These are phyloP conservation scores for Chaetoceros muelleri DNA, from an alignment of 108 stramenopile species.

Conservation along the genomic window DNA sequence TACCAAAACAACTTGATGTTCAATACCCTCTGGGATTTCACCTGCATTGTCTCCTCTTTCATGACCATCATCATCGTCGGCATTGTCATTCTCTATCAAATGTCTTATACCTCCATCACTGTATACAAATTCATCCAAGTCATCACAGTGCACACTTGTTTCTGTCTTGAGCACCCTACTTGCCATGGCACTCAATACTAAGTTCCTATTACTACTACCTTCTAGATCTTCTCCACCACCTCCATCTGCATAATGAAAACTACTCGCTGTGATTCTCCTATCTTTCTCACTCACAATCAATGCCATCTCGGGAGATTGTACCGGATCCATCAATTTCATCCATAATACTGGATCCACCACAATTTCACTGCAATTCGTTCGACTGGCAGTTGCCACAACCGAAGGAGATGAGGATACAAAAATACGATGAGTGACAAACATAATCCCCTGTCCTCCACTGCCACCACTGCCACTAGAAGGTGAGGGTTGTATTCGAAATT, in stretches of 20 bases:
- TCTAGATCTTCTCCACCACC: neutral
- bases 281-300: neutral
- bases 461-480: conserved; percentile 4
- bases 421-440: conserved; percentile 49
- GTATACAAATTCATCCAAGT: conserved; percentile 64
- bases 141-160: conserved; percentile 55
- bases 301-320: conserved; percentile 11
- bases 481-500: conserved; percentile 31
- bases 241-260: conserved; percentile 36
- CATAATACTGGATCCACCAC: conserved; percentile 50
- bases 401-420: conserved; percentile 41
- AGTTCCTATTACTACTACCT: conserved; percentile 15
- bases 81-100: conserved; percentile 8
- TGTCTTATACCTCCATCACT: conserved; percentile 26
- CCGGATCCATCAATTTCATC: conserved; percentile 55
- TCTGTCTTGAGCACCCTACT: conserved; percentile 59
- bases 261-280: conserved; percentile 13
- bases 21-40: conserved; percentile 42
- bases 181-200: conserved; percentile 20
- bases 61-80: conserved; percentile 16
- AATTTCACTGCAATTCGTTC: conserved; percentile 52
- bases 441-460: conserved; percentile 10
- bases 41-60: conserved; percentile 3
- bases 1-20: conserved; percentile 66
- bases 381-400: conserved; percentile 42